phyloP scores from a whole-genome alignment of 2,329 filamentous ascomycete species.

The Exophiala oligosperma region DNA sequence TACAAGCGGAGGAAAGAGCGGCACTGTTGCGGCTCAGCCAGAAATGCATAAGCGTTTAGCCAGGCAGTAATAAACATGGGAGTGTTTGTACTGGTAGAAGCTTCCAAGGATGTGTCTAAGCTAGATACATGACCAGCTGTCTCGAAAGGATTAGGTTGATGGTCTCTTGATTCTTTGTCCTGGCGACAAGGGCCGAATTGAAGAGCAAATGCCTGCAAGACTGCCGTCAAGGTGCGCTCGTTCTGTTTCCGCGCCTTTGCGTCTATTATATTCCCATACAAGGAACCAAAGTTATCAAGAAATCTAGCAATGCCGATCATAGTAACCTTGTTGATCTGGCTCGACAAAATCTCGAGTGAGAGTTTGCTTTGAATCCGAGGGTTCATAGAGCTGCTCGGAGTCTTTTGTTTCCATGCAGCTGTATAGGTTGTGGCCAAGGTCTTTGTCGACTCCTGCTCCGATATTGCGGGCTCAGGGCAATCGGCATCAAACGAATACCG shows the following conservation, averaged over 20 bases:
- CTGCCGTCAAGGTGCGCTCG: slow-evolving; percentile 14
- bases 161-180: too few relatives aligned
- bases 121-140: not conserved
- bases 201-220: slow-evolving; percentile 16
- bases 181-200: slow-evolving; percentile 8
- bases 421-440: slow-evolving; percentile 1
- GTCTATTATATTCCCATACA: slow-evolving; percentile 15
- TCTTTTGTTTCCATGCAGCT: slow-evolving; percentile 3
- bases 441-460: not conserved
- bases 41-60: slow-evolving; percentile 12
- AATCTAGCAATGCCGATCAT: slow-evolving; percentile 21
- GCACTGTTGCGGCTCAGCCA: slow-evolving; percentile 3
- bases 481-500: slow-evolving; percentile 16
- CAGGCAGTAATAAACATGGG: slow-evolving; percentile 15
- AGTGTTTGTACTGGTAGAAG: slow-evolving; percentile 3
- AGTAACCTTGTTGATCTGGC: slow-evolving; percentile 15
- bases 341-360: slow-evolving; percentile 3
- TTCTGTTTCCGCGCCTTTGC: slow-evolving; percentile 12
- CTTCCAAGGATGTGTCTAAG: not conserved
- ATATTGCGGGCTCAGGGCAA: not conserved
- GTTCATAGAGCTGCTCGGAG: not conserved
- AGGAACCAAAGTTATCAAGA: slow-evolving; percentile 18
- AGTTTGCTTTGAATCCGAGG: not conserved
- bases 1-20: slow-evolving; percentile 17
- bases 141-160: not conserved